Percentiles rank a stretch among this genome's conserved stretches.
Conservation (phyloP, 192 early-diverging fungal genomes). For the Oehlia diaphana region DNA sequence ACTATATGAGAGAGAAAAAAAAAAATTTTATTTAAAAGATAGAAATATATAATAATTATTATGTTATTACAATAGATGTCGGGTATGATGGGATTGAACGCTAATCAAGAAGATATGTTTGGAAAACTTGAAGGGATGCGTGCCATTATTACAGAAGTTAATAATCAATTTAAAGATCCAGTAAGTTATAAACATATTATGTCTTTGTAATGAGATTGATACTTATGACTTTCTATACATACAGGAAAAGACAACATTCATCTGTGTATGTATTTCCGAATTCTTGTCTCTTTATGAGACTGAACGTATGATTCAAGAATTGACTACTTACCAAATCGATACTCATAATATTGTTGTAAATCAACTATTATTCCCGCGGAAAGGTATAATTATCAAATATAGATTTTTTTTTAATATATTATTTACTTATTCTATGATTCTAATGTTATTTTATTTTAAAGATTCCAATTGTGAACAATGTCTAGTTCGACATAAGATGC, state of each 20-base stretch:
- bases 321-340: constrained; percentile 96
- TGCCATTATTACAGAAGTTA: constrained; percentile 95
- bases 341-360: constrained; percentile 99
- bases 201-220: not conserved
- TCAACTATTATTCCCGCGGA: constrained; percentile 94
- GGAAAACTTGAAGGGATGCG: constrained; percentile 96
- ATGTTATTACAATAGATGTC: constrained; percentile 57
- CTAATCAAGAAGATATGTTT: constrained; percentile 93
- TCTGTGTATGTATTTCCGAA: constrained; percentile 99
- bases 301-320: constrained; percentile 99
- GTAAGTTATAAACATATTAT: constrained; percentile 40
- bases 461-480: constrained; percentile 87
- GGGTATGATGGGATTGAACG: constrained; percentile 84
- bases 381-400: constrained; percentile 43
- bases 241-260: constrained; percentile 95
- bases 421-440: too few species aligned
- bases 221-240: constrained; percentile 9
- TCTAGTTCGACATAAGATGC: constrained; percentile 94
- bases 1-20: not conserved
- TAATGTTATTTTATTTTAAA: constrained; percentile 42
- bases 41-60: constrained; percentile 21
- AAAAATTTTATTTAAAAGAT: not conserved
- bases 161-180: constrained; percentile 99
- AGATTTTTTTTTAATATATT: too few species aligned
- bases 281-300: constrained; percentile 99